Conservation (phyloP, 1,284 basidiomycete genomes). For the Cryptococcus wingfieldii region DNA sequence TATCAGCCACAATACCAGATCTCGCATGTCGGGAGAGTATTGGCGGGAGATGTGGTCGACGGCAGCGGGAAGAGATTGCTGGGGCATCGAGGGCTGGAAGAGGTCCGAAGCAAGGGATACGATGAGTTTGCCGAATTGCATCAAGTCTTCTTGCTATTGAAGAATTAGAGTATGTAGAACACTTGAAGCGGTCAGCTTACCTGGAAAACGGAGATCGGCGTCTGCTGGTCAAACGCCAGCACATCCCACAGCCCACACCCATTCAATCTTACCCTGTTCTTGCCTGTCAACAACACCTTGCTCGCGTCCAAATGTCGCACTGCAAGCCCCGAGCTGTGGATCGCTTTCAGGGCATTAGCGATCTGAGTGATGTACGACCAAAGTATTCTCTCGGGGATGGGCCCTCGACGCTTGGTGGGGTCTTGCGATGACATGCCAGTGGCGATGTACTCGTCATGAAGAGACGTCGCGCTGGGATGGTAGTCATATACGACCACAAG, state of each 20-base stretch:
- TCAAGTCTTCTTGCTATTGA: slow-evolving; percentile 74
- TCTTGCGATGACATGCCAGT: slow-evolving; percentile 10
- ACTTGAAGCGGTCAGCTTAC: slow-evolving; percentile 22
- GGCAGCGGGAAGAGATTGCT: slow-evolving; percentile 58
- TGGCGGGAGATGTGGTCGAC: slow-evolving; percentile 68
- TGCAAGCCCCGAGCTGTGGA: slow-evolving; percentile 78
- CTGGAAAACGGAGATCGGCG: slow-evolving; percentile 61
- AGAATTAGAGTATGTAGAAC: not conserved
- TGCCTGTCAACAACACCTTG: slow-evolving; percentile 83
- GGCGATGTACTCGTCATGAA: slow-evolving; percentile 64
- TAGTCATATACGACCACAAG: slow-evolving; percentile 91
- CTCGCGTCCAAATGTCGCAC: slow-evolving; percentile 79
- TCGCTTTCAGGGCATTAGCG: slow-evolving; percentile 75
- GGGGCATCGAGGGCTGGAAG: slow-evolving; percentile 38
- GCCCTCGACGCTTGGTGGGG: slow-evolving; percentile 23
- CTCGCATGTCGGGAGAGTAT: slow-evolving; percentile 80
- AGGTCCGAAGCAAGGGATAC: slow-evolving; percentile 68
- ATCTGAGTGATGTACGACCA: slow-evolving; percentile 96
- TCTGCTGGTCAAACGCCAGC: slow-evolving; percentile 65
- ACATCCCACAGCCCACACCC: slow-evolving; percentile 83
- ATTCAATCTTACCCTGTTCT: slow-evolving; percentile 77
- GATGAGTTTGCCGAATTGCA: slow-evolving; percentile 79
- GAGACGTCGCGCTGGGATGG: slow-evolving; percentile 76
- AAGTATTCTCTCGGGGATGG: slow-evolving; percentile 72
- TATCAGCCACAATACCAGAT: slow-evolving; percentile 71